A percentile compares a stretch with the other conserved stretches of the same genome.
These are phyloP conservation scores for Ensete ventricosum DNA, from an alignment of 176 grass and related monocot genomes.

Conservation along the genomic window DNA sequence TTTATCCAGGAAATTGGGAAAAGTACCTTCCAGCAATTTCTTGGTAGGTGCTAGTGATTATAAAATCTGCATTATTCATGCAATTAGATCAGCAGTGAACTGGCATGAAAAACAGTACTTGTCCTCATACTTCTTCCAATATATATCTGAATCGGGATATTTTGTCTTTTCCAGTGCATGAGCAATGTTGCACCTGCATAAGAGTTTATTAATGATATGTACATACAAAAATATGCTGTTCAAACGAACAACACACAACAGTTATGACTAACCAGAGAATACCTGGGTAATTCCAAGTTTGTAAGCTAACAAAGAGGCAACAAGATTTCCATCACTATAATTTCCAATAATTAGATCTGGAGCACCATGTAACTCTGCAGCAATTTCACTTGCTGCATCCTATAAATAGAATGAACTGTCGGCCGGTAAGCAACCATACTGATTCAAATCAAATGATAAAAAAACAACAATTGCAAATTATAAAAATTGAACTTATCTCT, in stretches of 20 bases:
- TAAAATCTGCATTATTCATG: constrained; percentile 99
- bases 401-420: constrained; percentile 18
- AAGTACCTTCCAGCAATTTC: constrained; percentile 96
- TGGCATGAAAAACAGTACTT: constrained; percentile 97
- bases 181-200: constrained; percentile 91
- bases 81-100: constrained; percentile 91
- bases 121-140: constrained; percentile 78
- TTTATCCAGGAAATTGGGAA: constrained; percentile 12
- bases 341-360: constrained; percentile 97
- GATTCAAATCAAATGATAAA: too few species aligned
- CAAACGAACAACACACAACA: neutral
- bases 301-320: constrained; percentile 76
- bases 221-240: constrained; percentile 6
- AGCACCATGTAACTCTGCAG: constrained; percentile 68
- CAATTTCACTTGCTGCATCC: constrained; percentile 87
- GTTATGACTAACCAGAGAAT: constrained; percentile 2
- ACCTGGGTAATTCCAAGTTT: constrained; percentile 91
- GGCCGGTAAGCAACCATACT: too few species aligned
- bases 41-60: constrained; percentile 98
- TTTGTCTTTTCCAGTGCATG: constrained; percentile 98
- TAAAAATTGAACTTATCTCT: too few species aligned
- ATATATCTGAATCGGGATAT: constrained; percentile 94
- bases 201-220: constrained; percentile 14
- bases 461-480: too few species aligned
- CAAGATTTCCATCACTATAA: constrained; percentile 97